Evolutionary conservation across 352 stramenopile genomes (phyloP).

Genomic region (Phytopythium sindhum): DNA sequence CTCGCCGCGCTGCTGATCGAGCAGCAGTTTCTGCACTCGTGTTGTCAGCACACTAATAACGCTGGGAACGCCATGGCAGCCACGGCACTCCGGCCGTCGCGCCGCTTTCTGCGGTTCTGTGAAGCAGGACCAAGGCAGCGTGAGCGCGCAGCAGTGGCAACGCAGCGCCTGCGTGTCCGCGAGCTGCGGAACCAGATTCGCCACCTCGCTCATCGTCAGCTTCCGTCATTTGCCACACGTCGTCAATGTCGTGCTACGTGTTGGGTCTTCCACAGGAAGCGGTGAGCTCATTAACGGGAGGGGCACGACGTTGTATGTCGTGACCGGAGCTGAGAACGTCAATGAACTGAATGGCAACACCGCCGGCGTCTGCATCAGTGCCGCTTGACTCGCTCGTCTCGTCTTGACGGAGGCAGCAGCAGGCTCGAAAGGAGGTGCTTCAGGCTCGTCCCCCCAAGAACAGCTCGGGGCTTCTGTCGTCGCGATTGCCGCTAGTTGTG

Average conservation of each 20-base stretch:
- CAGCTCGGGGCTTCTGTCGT: no score
- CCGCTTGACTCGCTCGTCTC: no score
- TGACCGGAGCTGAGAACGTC: neutral
- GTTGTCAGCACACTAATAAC: neutral
- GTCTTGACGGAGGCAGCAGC: no score
- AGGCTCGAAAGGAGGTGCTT: no score
- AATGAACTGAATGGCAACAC: no score
- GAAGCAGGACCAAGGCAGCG: conserved; percentile 1
- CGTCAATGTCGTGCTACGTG: no score
- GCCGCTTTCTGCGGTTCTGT: neutral
- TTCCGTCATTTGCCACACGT: neutral
- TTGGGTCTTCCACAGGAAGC: no score
- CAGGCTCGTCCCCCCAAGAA: no score
- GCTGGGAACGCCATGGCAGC: neutral
- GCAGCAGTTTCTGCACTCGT: neutral
- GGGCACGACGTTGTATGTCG: neutral
- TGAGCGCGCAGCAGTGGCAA: conserved; percentile 1
- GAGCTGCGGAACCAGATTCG: neutral
- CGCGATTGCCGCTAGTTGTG: no score
- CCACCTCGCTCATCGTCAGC: conserved; percentile 1
- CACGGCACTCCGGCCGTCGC: neutral
- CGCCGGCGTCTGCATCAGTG: no score
- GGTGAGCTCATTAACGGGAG: neutral
- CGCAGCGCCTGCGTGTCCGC: neutral
- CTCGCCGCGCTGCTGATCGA: neutral